Evolutionary conservation across 202 grass and related monocot genomes (phyloP).

Genomic region (Panicum hallii): DNA sequence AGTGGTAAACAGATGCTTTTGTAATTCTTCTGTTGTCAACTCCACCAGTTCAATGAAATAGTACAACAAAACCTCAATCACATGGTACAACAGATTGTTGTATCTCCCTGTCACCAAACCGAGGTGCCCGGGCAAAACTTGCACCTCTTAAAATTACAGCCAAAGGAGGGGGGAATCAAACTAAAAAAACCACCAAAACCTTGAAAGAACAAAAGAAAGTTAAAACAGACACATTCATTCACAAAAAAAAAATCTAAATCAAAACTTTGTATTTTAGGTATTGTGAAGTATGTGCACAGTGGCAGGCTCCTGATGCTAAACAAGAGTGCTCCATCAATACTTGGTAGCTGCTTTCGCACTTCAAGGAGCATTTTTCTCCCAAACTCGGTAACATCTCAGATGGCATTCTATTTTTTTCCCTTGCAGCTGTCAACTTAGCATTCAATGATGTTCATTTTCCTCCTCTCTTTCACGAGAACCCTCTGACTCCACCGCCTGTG

Average conservation of each 20-base stretch:
- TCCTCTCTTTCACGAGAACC: background rate
- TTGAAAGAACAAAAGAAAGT: slow-evolving; percentile 18
- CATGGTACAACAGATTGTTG: slow-evolving; percentile 25
- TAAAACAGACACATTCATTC: slow-evolving; percentile 42
- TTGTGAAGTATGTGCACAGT: slow-evolving; percentile 52
- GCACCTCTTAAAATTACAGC: slow-evolving; percentile 45
- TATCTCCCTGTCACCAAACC: slow-evolving; percentile 38
- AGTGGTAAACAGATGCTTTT: background rate
- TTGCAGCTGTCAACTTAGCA: background rate
- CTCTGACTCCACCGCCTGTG: slow-evolving; percentile 1
- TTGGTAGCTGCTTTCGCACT: slow-evolving; percentile 15
- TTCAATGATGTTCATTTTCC: slow-evolving; percentile 28
- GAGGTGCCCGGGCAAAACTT: slow-evolving; percentile 24
- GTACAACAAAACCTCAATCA: slow-evolving; percentile 21
- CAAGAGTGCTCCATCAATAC: slow-evolving; percentile 27
- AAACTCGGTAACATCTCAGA: slow-evolving; percentile 30
- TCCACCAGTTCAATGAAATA: slow-evolving; percentile 25
- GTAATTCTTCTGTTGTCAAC: slow-evolving; percentile 27
- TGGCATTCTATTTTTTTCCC: background rate
- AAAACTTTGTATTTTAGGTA: slow-evolving; percentile 56
- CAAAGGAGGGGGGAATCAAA: slow-evolving; percentile 33
- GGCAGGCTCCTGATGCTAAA: slow-evolving; percentile 9
- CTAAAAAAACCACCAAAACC: slow-evolving; percentile 57
- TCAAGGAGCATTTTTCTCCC: background rate
- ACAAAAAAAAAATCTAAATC: slow-evolving; percentile 49